Conservation (phyloP, 306 rosid species). For the Medicago truncatula region DNA sequence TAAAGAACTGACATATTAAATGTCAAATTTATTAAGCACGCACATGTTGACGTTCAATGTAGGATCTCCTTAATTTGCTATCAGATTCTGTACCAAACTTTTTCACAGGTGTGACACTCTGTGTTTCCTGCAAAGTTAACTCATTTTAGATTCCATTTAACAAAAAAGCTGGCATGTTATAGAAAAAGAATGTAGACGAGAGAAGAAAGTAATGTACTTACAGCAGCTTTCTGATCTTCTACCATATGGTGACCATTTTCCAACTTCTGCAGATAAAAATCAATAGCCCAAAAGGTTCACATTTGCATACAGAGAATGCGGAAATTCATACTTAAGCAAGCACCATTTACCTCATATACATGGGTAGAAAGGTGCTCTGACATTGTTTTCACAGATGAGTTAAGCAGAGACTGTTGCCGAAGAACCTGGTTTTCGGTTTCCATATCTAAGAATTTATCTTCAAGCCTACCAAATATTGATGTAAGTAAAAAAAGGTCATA, state of each 20-base stretch:
- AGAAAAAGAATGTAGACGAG: neutral
- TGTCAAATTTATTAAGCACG: slow-evolving; percentile 44
- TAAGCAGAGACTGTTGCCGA: slow-evolving; percentile 69
- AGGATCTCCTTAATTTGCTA: slow-evolving; percentile 85
- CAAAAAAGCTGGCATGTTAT: slow-evolving; percentile 23
- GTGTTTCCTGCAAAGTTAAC: slow-evolving; percentile 64
- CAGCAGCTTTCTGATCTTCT: slow-evolving; percentile 69
- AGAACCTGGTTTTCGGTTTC: slow-evolving; percentile 91
- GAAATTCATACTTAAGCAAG: slow-evolving; percentile 30
- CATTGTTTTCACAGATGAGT: slow-evolving; percentile 63
- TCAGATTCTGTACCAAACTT: slow-evolving; percentile 88
- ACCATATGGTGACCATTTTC: slow-evolving; percentile 81
- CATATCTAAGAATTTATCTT: slow-evolving; percentile 82
- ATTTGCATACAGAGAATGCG: slow-evolving; percentile 14
- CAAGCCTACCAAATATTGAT: slow-evolving; percentile 72
- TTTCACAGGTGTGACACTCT: slow-evolving; percentile 70
- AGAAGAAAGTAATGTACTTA: slow-evolving; percentile 47
- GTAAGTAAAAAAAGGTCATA: slow-evolving; percentile 40
- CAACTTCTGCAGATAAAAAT: slow-evolving; percentile 61
- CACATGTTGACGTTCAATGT: slow-evolving; percentile 92
- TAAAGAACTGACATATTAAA: slow-evolving; percentile 34
- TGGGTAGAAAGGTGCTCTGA: slow-evolving; percentile 73
- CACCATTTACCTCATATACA: slow-evolving; percentile 54
- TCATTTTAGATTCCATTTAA: slow-evolving; percentile 35
- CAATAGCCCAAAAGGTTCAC: slow-evolving; percentile 26